Evolutionary conservation across 176 grass and related monocot species (phyloP), one percentile per base, ranked within the genome.

Genomic region (Ananas comosus): DNA sequence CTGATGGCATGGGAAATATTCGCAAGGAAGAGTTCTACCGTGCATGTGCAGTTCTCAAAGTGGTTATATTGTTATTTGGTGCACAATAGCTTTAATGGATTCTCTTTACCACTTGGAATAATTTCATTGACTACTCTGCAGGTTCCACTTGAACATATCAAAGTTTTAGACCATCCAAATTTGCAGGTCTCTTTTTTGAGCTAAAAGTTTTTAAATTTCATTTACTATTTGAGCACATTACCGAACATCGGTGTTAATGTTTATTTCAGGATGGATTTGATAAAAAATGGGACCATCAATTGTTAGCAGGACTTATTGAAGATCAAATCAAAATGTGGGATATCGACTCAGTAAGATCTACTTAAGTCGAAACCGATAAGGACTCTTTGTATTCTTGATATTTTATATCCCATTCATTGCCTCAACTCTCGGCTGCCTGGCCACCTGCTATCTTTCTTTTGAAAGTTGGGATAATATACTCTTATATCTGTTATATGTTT

Each of bases 261-360:
- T 72, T 50, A 66, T 79, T 51, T 47, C 9, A 97, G 93, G 93
- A 97, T 78, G 93, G 89, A 67, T 97, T 97, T 78, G 63, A 78
- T 67, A 78, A 92, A 72, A 79, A 73, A 80, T 97, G 89, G 93
- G 80, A 97, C 33, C 80, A 80, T 87, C 61, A 76, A 47, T 57
- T 97, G 72, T 64, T 97, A 78, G 74, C 85, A 13, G 67, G 72
- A 52, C 25, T 87, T 83, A 82, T 83, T 70, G 67, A 83, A 77
- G 80, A 80, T 5, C 66, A 74, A 53, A 66, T 83, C 51, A 78
- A 75, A 13, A 72, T 85, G 21, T 90, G 88, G 86, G 52, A 80
- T 70, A 88, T 97, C 51, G 86, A 97, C 64, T 84, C 61, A 58
- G 93, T 97, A 90, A 78, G 67, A 48, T 49, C 51, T 76, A 51